A percentile compares a stretch with the other conserved stretches of the same genome.
These are phyloP conservation scores for Colletotrichum tropicicola DNA, from an alignment of 2,329 filamentous ascomycete genomes.

Conservation along the genomic window DNA sequence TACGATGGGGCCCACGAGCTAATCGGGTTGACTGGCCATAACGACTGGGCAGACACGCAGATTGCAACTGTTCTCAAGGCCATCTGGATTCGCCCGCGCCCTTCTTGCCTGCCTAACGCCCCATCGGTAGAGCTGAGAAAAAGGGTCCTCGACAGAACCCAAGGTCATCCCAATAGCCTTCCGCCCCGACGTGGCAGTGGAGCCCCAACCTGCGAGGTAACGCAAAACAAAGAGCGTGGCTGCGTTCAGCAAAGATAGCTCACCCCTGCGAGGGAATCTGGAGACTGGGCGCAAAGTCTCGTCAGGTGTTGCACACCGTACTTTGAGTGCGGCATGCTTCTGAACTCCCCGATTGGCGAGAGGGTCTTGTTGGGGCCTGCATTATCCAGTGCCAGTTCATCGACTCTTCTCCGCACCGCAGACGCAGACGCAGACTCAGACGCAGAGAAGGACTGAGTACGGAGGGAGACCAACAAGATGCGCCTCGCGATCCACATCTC, in stretches of 20 bases:
- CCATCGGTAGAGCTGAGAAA: not conserved
- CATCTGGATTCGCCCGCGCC: not conserved
- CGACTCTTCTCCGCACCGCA: slow-evolving; percentile 13
- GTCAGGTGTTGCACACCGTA: slow-evolving; percentile 30
- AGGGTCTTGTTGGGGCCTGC: slow-evolving; percentile 25
- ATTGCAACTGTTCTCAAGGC: not conserved
- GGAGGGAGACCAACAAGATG: slow-evolving; percentile 5
- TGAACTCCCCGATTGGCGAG: slow-evolving; percentile 30
- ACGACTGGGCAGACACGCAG: slow-evolving; percentile 25
- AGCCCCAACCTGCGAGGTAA: slow-evolving; percentile 23
- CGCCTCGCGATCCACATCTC: slow-evolving; percentile 15
- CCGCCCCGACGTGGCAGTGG: slow-evolving; percentile 29
- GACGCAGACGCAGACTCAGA: not conserved
- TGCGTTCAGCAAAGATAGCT: slow-evolving; percentile 24
- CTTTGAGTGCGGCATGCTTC: slow-evolving; percentile 19
- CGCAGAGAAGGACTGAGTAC: not conserved
- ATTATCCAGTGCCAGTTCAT: slow-evolving; percentile 26
- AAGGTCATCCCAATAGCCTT: slow-evolving; percentile 1
- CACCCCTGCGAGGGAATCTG: slow-evolving; percentile 22
- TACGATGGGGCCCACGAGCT: slow-evolving; percentile 23
- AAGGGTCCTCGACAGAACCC: slow-evolving; percentile 8
- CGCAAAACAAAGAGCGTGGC: slow-evolving; percentile 27
- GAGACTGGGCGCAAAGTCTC: slow-evolving; percentile 27
- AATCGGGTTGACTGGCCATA: slow-evolving; percentile 21
- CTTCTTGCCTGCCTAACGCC: not conserved